Evolutionary conservation across 179 eudicot genomes (phyloP), one percentile per base, ranked within the genome.

Genomic region (Silene noctiflora): DNA sequence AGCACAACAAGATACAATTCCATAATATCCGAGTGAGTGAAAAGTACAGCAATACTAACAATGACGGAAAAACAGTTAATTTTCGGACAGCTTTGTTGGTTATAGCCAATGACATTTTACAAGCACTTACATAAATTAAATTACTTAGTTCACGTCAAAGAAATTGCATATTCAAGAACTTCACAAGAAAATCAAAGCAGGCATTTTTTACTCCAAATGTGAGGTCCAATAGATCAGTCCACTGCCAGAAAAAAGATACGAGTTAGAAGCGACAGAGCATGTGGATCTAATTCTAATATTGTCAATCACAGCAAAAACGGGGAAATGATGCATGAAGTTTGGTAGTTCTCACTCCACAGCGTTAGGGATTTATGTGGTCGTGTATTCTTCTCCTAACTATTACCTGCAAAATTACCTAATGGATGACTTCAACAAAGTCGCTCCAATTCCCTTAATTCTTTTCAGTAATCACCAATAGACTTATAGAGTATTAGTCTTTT

Each of bases 161-260:
- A 66, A 71, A 75, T 51, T 39, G 67, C 69, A 78, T 77, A 78
- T 51, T 74, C 35, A 64, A 65, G 35, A 65, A 75, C 73, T 77
- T 60, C 73, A 71, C 55, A 33, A 35, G 75, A 69, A 69, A 55
- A 58, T 17, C 29, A 25, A 20, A 31, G 22, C 76, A 20, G 1
- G 51, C 53, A 78, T 86, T 75, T 69, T 86, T 75, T 74, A 81
- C 76, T 81, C 97, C 0, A 89, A 81, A 85, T 92, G 95, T 69
- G 95, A 90, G 42, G 92, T 88, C 97, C 97, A 92, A 78, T 89
- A 92, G 53, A 90, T 83, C 80, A 92, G 86, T 80, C 97, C 97
- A 67, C 71, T 91, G 88, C 82, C 17, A 25, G 72, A 73, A 62
- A 76, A 27, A 17, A 4, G 29, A 27, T 4, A 1, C 31, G 6